Evolutionary conservation across 352 stramenopile genomes (phyloP), one percentile per base, ranked within the genome.

Genomic region (Phytophthora foliorum): DNA sequence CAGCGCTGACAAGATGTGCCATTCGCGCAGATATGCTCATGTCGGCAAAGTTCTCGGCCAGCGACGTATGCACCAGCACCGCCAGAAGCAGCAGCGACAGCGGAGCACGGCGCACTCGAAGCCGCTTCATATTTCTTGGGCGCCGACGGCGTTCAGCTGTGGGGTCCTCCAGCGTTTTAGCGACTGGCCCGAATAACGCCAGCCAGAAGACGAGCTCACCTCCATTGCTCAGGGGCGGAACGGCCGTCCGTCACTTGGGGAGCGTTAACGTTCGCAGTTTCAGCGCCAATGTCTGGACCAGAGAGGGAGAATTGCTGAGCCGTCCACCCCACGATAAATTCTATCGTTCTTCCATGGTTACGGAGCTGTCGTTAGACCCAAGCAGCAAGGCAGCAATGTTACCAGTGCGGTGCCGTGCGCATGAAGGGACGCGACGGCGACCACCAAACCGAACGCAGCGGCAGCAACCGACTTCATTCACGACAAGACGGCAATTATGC

Each of bases 21-120:
- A 86, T 70, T n/a, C 75, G 75, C 29, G 53, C 31, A 29, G 75
- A 76, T 44, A 83, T 61, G 7, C 48, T 58, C 56, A 70, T 27
- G 2, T 46, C 63, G 1, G 50, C 67, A 38, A 75, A 72, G 21
- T 63, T 67, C 19, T 56, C 29, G 0, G 69, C 69, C 19, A 63
- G 10, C 10, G 59, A 50, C 10, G 25, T 7, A 8, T 16, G 31
- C 16, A 46, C 19, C 19, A 59, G 38, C 51, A 46, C 19, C 22
- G 36, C 42, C n/a, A 66, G 31, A 8, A 70, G 32, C 51, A 67
- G 53, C 45, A 63, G 22, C 17, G 50, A 10, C 42, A 44, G n/a
- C 16, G 50, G 19, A 34, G 27, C 34, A 41, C 27, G 27, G 27
- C 27, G 21, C 22, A 50, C 41, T 21, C 22, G 34, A 46, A 4